Percentiles rank a stretch among this genome's conserved stretches.
These are phyloP conservation scores for Hyphodiscus sp. DNA, from an alignment of 2,329 filamentous ascomycete species.

Conservation along the genomic window DNA sequence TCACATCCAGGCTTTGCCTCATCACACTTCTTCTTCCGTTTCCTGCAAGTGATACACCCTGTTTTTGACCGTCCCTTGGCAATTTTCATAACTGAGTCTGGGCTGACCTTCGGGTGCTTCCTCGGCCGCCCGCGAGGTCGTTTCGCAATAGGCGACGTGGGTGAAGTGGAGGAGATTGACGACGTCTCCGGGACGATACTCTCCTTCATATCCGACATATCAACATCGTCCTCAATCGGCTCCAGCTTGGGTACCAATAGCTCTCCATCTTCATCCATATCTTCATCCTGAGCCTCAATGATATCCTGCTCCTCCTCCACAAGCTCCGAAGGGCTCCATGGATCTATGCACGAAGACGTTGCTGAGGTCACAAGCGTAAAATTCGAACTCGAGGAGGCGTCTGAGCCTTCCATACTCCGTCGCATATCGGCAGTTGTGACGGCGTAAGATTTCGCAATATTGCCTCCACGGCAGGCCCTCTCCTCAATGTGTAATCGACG, in stretches of 20 bases:
- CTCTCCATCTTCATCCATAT: constrained; percentile 12
- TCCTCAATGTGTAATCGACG: constrained; percentile 14
- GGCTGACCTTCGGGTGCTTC: constrained; percentile 61
- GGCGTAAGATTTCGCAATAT: not conserved
- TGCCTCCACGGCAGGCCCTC: not conserved
- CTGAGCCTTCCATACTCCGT: constrained; percentile 26
- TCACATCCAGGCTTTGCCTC: constrained; percentile 61
- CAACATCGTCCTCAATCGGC: constrained; percentile 45
- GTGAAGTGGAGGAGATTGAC: not conserved
- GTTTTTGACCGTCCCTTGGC: constrained; percentile 72
- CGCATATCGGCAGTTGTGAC: not conserved
- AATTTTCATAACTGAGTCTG: constrained; percentile 55
- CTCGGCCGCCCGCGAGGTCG: constrained; percentile 73
- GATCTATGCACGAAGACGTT: constrained; percentile 22
- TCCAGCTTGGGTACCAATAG: constrained; percentile 49
- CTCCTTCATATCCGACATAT: constrained; percentile 44
- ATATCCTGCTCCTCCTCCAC: constrained; percentile 26
- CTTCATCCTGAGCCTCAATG: constrained; percentile 32
- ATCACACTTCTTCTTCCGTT: constrained; percentile 67
- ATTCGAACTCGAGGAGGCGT: constrained; percentile 20
- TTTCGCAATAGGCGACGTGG: constrained; percentile 35
- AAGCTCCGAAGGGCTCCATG: constrained; percentile 25
- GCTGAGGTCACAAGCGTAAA: constrained; percentile 25
- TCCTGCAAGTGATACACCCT: constrained; percentile 61
- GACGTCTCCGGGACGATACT: constrained; percentile 13